phyloP scores from a whole-genome alignment of 768 basidiomycete species.

The Pisolithus tinctorius region DNA sequence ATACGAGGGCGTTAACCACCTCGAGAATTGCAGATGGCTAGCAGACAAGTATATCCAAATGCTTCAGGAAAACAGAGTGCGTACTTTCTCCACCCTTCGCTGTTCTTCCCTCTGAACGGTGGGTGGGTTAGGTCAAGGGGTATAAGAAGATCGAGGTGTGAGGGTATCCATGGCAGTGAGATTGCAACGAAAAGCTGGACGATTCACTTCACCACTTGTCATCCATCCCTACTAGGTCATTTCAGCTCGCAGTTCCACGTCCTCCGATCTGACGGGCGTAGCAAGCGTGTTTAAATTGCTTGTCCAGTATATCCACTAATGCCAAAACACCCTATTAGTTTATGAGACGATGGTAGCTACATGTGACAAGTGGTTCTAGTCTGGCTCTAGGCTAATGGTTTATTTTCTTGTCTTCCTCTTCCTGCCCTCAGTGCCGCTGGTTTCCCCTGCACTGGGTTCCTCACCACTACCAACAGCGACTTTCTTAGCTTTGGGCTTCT shows the following conservation, averaged over 20 bases:
- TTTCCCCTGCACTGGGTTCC: constrained; percentile 60
- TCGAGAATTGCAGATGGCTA: constrained; percentile 83
- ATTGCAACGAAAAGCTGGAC: no score
- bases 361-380: not conserved
- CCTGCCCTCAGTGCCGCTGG: constrained; percentile 50
- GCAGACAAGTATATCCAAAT: constrained; percentile 76
- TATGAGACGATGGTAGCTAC: not conserved
- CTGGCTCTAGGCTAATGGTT: not conserved
- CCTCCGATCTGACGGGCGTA: not conserved
- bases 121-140: constrained; percentile 60
- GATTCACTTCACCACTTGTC: no score
- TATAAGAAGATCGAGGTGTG: constrained; percentile 71
- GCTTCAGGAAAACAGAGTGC: constrained; percentile 74
- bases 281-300: constrained; percentile 7
- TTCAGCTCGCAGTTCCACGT: not conserved
- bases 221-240: not conserved
- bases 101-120: not conserved
- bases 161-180: not conserved
- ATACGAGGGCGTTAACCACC: constrained; percentile 86
- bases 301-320: not conserved
- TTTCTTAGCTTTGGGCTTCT: constrained; percentile 50
- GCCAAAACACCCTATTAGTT: not conserved
- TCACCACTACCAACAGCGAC: constrained; percentile 53
- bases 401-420: constrained; percentile 48
- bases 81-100: constrained; percentile 21